Percentiles rank a stretch among this genome's conserved stretches.
Conservation (phyloP, 2,329 filamentous ascomycete genomes). For the Botryotinia calthae region DNA sequence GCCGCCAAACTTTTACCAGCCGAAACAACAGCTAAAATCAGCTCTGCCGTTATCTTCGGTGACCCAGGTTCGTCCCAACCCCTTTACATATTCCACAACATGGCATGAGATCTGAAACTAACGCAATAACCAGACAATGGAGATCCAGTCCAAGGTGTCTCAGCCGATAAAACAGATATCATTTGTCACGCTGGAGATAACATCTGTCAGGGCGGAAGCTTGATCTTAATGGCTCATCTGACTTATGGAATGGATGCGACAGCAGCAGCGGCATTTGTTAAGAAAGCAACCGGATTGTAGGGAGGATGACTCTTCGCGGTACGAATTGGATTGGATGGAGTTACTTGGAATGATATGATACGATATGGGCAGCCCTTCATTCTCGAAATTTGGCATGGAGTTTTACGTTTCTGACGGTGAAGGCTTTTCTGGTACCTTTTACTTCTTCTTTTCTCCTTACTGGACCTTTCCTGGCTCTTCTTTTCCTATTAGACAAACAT, state of each 20-base stretch:
- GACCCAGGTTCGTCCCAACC: constrained; percentile 28
- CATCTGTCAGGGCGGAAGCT: constrained; percentile 29
- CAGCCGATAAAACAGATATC: constrained; percentile 27
- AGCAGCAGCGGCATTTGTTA: constrained; percentile 31
- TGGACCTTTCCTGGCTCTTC: neutral
- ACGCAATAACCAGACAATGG: constrained; percentile 27
- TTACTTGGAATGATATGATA: neutral
- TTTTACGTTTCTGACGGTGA: neutral
- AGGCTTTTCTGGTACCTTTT: neutral
- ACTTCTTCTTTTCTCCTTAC: neutral
- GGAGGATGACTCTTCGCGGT: neutral
- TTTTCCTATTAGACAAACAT: neutral
- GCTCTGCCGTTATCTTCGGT: constrained; percentile 32
- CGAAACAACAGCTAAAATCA: constrained; percentile 25
- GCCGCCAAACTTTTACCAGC: constrained; percentile 25
- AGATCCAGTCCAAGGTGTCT: constrained; percentile 27
- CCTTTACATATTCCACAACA: neutral
- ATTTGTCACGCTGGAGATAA: constrained; percentile 31
- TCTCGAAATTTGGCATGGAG: neutral
- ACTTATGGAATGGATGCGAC: constrained; percentile 30
- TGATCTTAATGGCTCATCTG: constrained; percentile 28
- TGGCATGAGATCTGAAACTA: neutral
- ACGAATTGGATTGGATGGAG: neutral
- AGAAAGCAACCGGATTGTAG: neutral
- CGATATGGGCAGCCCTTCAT: neutral